Base-by-base conservation (phyloP, 768 basidiomycete genomes). In the Suillus subluteus region DNA sequence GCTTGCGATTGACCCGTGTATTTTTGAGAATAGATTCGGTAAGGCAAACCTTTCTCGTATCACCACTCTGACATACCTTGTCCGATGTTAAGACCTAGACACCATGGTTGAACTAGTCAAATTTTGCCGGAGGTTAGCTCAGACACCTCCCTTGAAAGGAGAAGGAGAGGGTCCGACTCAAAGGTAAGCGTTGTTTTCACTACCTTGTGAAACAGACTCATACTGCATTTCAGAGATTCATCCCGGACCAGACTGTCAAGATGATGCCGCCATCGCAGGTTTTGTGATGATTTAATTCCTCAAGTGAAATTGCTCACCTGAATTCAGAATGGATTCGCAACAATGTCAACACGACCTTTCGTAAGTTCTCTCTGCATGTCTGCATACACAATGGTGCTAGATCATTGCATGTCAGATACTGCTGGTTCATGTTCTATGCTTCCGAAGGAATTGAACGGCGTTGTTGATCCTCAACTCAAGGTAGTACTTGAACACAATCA, bases 311-410 rank as follows among this genome's bases (percentile, higher is more conserved):
- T 23, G 11, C 48, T 48, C n/a, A 48, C n/a, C 48, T 23, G n/a
- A 23, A 48, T 48, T 23, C 23, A 48, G 48, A 48, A 48, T 48
- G 48, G 48, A n/a, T 48, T 48, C 5, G 48, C 48, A 48, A 23
- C 48, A 48, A 48, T 48, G 48, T 48, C 48, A 48, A 13, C 48
- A 48, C 48, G n/a, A 48, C 48, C 48, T 48, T 48, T 48, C 48
- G 48, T 48, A 13, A 48, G 48, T 48, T 23, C 46, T 13, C 21
- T 9, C 21, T 23, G 12, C 12, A 12, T 48, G 48, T 13, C n/a
- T 48, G n/a, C 48, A 23, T 23, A 23, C 12, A 48, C 48, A 6
- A 48, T 11, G 12, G n/a, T 12, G 12, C 48, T 48, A 6, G 12
- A 48, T 48, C 48, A 48, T 48, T 48, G 12, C n/a, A 48, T 48